Base-by-base conservation (phyloP, 2,329 filamentous ascomycete genomes). In the Pseudopyricularia cyperi region DNA sequence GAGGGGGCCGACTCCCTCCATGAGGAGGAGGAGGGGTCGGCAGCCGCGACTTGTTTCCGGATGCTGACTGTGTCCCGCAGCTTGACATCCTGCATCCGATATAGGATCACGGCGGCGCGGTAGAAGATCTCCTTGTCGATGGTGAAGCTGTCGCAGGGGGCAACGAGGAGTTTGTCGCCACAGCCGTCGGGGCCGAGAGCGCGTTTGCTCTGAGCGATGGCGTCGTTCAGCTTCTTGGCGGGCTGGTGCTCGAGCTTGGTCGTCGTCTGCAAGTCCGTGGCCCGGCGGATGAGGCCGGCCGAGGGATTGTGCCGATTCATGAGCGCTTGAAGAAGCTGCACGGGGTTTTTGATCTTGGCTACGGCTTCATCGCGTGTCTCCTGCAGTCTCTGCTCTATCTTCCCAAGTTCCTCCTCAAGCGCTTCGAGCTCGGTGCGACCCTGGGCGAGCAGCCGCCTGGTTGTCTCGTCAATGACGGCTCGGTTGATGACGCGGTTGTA, bases 401-500 rank as follows among this genome's bases (percentile, higher is more conserved):
- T 30, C 2, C 59, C 48, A 8, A 75, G 57, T 19, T 57, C 53
- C 2, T 46, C 15, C 15, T 55, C 53, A 2, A 61, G 54, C 9
- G 65, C 54, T 1, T 66, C 66, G 7, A 80, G 64, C 3, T 66
- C 59, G 0, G 68, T 55, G 53, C 69, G 74, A 9, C 66, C 58
- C 7, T 55, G 58, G 7, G 52, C 58, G n/a, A 82, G 73, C 59
- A 86, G 82, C 55, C 79, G 82, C 63, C 83, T 83, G 0, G 79
- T 79, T 0, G 75, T 70, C 59, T 84, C 76, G 52, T 86, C 80
- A 1, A 87, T 68, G 7, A 80, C 65, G 1, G 75, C 78, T 4
- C 76, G 71, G 34, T 78, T 72, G 28, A 84, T 71, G 3, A 85
- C 73, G 9, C 81, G 73, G 14, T 79, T 77, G 58, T 87, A 87